Base-by-base conservation (phyloP, 2,329 filamentous ascomycete species). In the Ophiostoma australiae region DNA sequence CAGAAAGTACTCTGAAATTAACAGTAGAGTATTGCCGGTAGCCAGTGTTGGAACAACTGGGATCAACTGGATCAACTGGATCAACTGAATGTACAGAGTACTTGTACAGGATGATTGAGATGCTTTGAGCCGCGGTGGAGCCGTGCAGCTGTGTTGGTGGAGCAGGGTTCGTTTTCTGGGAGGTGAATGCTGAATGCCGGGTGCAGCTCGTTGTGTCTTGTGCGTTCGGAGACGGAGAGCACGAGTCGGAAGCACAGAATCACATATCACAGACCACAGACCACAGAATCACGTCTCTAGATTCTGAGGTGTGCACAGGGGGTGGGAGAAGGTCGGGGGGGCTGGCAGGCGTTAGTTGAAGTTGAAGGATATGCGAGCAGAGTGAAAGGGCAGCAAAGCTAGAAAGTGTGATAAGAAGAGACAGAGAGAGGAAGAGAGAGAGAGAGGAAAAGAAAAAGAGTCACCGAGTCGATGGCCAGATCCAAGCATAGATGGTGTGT, bases 71-170 rank as follows among this genome's bases (percentile, higher is more conserved):
- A 52, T 52, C 48, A 52, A 52, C 39, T 41, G 39, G 44, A 31
- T 31, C 27, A 23, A 23, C n/a, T n/a, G 48, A 4, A 61, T 23
- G 35, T 55, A 63, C n/a, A n/a, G 15, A 31, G 48, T 68, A 44
- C 67, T 69, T 41, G 35, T 33, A 23, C 35, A 41, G 5, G 27
- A 31, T 33, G 48, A 48, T 61, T 61, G 23, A 41, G 35, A 41
- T 71, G 65, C 68, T 68, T 65, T 20, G 48, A 72, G 71, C 71
- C 71, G 71, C 35, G 41, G 67, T 71, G 71, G 69, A 68, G 69
- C 55, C 35, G n/a, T 67, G 37, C 39, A 31, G 39, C 23, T 67
- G 39, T 68, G 20, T 20, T 61, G 23, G 70, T 69, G 70, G 68
- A 70, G 70, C 27, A 48, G 27, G 61, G 23, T 69, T 67, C 68